Evolutionary conservation across 441 rosid genomes (phyloP).

Genomic region (Brassica hybrid): DNA sequence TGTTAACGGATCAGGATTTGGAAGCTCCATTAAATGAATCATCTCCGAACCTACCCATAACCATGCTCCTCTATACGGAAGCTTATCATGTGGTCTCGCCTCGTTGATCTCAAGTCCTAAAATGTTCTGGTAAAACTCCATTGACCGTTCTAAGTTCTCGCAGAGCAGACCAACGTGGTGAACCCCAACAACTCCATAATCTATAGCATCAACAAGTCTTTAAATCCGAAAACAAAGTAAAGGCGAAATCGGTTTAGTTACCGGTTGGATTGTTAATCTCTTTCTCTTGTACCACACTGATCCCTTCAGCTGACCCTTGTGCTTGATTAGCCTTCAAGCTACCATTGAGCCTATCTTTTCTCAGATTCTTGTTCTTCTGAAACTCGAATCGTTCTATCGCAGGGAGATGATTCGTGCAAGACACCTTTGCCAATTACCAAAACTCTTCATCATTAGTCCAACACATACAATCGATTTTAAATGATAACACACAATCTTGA

Average conservation of each 20-base stretch:
- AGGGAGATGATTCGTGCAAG: conserved; percentile 33
- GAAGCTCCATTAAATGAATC: conserved; percentile 99
- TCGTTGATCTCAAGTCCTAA: conserved; percentile 90
- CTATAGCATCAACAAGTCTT: conserved; percentile 44
- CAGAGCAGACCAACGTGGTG: conserved; percentile 94
- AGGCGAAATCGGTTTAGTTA: conserved; percentile 35
- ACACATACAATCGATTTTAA: not conserved
- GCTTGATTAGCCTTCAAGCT: conserved; percentile 51
- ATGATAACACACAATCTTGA: too few species aligned
- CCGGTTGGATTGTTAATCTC: conserved; percentile 54
- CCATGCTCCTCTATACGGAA: conserved; percentile 98
- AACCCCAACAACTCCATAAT: conserved; percentile 78
- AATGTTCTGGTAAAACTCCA: conserved; percentile 81
- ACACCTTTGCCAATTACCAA: too few species aligned
- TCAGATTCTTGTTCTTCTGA: conserved; percentile 36
- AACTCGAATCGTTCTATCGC: conserved; percentile 38
- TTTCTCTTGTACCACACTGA: conserved; percentile 58
- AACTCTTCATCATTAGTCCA: conserved; percentile 19
- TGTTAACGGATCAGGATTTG: conserved; percentile 89
- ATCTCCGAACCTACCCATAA: conserved; percentile 97
- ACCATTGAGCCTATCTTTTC: conserved; percentile 38
- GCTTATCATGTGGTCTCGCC: conserved; percentile 93
- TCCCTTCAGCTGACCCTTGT: conserved; percentile 59
- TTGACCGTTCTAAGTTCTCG: conserved; percentile 81
- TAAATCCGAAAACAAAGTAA: too few species aligned